Evolutionary conservation across 352 stramenopile genomes (phyloP).

Genomic region (Phytophthora sp.): DNA sequence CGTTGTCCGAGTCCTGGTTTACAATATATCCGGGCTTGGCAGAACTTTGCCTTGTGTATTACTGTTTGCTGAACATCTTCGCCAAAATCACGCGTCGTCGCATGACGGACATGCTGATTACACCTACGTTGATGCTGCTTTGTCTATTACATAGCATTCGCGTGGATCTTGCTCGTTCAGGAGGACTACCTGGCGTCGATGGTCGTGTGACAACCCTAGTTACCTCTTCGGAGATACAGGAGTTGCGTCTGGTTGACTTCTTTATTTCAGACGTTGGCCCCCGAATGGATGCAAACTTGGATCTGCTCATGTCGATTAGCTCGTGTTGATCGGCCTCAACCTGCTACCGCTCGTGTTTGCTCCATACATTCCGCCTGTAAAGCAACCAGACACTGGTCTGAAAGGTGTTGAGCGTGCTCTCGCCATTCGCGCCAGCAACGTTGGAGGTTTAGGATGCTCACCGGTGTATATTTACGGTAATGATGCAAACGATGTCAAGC

Average conservation of each 20-base stretch:
- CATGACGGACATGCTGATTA: conserved; percentile 44
- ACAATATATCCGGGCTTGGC: conserved; percentile 50
- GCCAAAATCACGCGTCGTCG: conserved; percentile 42
- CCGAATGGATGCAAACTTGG: conserved; percentile 37
- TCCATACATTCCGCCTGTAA: conserved; percentile 26
- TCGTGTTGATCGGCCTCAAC: conserved; percentile 45
- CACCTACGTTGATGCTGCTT: conserved; percentile 42
- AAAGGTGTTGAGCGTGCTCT: conserved; percentile 34
- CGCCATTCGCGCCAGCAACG: conserved; percentile 30
- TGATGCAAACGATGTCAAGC: conserved; percentile 2
- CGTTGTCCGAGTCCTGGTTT: conserved; percentile 52
- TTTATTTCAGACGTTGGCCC: conserved; percentile 35
- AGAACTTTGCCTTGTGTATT: conserved; percentile 48
- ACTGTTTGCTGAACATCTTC: conserved; percentile 52
- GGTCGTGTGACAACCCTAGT: conserved; percentile 40
- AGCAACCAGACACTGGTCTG: conserved; percentile 21
- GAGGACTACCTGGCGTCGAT: conserved; percentile 25
- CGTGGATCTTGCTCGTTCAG: conserved; percentile 12
- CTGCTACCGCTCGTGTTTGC: conserved; percentile 39
- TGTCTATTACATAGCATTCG: conserved; percentile 44
- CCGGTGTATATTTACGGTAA: conserved; percentile 28
- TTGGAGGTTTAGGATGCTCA: conserved; percentile 29
- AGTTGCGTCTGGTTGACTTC: conserved; percentile 39
- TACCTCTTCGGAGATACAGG: conserved; percentile 34
- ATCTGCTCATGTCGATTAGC: conserved; percentile 46